Base-by-base conservation (phyloP, 768 basidiomycete species). In the Termitomyces titanicus region DNA sequence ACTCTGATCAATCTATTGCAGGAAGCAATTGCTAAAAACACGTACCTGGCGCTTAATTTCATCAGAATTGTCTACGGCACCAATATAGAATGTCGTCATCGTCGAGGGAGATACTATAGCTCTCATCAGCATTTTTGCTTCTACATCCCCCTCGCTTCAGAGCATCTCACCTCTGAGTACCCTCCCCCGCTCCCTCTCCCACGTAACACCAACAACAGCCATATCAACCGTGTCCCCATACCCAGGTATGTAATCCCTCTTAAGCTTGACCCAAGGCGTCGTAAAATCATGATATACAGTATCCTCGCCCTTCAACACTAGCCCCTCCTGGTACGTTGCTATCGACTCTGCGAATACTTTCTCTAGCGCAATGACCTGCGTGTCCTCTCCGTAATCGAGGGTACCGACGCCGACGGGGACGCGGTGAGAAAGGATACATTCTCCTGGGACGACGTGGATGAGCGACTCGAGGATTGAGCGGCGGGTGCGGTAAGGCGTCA, bases 241-340 rank as follows among this genome's bases (percentile, higher is more conserved):
- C 4, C 88, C 88, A 1, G 85, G 84, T 37, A 98, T 92, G 58
- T 96, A 96, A 66, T 98, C 94, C 64, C 79, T 84, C 74, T 94
- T 92, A 47, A 92, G 63, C 71, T 97, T 96, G 27, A 94, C 85
- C 93, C 94, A 96, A 15, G 86, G 86, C 55, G 77, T 70, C 5
- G 63, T 70, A 61, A 67, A 74, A 61, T 88, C 85, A 55, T 86
- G 84, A 66, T 96, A 95, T 2, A 49, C 58, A 0, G 88, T 85
- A 22, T 80, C 77, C 4, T 79, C 83, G 0, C 88, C 83, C 65
- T 96, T 96, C 52, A 96, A 73, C 1, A 96, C 84, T 0, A 94
- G 64, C 0, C 90, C 88, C 64, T 91, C 89, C 60, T 88, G 72
- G 39, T 74, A 71, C 47, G 78, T 67, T 1, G 80, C 79, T 45